phyloP scores from a whole-genome alignment of 306 rosid species.

The Vigna nakashimae region DNA sequence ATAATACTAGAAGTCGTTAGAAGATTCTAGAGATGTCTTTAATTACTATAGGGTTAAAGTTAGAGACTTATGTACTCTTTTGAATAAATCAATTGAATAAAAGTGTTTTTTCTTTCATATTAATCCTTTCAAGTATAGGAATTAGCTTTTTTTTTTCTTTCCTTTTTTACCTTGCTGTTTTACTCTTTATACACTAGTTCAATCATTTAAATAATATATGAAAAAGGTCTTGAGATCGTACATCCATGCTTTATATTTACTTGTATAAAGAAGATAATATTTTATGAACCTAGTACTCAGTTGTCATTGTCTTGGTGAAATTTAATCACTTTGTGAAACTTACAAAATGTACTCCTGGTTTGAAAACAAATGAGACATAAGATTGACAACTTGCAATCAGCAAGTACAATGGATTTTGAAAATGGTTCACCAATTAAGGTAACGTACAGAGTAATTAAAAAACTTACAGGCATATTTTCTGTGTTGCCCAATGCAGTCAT shows the following conservation, averaged over 20 bases:
- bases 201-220: not conserved
- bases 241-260: no score
- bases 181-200: not conserved
- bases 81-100: no score
- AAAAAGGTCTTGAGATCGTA: no score
- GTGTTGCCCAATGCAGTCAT: constrained; percentile 99
- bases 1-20: no score
- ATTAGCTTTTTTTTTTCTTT: not conserved
- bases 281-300: not conserved
- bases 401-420: constrained; percentile 15
- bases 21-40: no score
- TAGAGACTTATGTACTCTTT: no score
- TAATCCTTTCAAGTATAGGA: not conserved
- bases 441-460: constrained; percentile 30
- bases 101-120: no score
- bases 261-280: no score
- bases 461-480: constrained; percentile 95
- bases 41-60: no score
- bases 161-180: not conserved
- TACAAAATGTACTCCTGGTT: constrained; percentile 36
- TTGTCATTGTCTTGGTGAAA: not conserved
- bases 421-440: not conserved
- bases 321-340: not conserved
- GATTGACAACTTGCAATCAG: constrained; percentile 1
- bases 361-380: constrained; percentile 3